Evolutionary conservation across 257 asterid species (phyloP).

Genomic region (Cordia subcordata): DNA sequence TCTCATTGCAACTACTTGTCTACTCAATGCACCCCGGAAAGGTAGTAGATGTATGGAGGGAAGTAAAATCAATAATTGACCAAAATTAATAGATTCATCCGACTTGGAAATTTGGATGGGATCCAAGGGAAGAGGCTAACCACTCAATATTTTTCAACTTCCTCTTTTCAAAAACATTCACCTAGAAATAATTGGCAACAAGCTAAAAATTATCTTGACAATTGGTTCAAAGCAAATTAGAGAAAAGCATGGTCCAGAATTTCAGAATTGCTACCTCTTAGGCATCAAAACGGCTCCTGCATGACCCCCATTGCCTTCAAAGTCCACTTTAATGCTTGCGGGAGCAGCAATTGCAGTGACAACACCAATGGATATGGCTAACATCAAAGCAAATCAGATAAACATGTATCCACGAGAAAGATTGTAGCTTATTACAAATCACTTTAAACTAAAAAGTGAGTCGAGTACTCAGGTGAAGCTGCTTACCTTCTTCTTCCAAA

Average conservation of each 20-base stretch:
- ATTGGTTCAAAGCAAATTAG: neutral
- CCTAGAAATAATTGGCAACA: neutral
- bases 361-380: constrained; percentile 68
- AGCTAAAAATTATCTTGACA: neutral
- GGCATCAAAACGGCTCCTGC: constrained; percentile 98
- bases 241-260: neutral
- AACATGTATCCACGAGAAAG: neutral
- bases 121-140: too few species aligned
- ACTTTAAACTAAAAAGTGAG: neutral
- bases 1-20: too few species aligned
- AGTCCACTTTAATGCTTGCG: constrained; percentile 87
- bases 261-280: constrained; percentile 36
- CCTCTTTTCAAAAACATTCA: too few species aligned
- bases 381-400: constrained; percentile 8
- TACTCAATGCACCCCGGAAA: too few species aligned
- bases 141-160: too few species aligned
- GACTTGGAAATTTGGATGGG: too few species aligned
- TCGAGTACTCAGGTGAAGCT: neutral
- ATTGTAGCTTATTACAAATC: neutral
- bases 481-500: constrained; percentile 85
- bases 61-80: too few species aligned
- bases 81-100: too few species aligned
- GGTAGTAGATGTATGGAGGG: too few species aligned
- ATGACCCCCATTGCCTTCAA: constrained; percentile 96
- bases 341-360: constrained; percentile 99